phyloP scores from a whole-genome alignment of 2,329 filamentous ascomycete species.

The Teratosphaeria gauchensis region DNA sequence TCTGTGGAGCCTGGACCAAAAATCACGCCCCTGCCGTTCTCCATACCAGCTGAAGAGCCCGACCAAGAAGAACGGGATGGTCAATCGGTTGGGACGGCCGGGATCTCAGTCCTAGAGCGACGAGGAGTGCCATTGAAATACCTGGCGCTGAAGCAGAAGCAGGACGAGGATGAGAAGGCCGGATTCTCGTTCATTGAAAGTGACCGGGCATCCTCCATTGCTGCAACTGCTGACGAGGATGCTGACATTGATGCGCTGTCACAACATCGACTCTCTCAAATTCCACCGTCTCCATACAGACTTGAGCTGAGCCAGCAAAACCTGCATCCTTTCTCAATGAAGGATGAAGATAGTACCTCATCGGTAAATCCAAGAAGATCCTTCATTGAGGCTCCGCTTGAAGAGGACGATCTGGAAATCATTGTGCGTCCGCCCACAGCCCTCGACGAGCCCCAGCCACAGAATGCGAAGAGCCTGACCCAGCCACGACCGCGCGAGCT shows the following conservation, averaged over 20 bases:
- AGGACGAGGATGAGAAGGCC: conserved; percentile 11
- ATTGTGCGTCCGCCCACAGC: conserved; percentile 5
- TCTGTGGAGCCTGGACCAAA: background rate
- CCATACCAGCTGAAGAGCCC: conserved; percentile 41
- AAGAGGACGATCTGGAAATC: conserved; percentile 16
- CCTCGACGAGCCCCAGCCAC: conserved; percentile 1
- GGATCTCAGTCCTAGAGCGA: background rate
- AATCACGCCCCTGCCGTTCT: conserved; percentile 58
- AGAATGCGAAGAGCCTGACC: background rate
- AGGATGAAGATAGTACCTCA: background rate
- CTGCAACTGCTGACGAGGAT: conserved; percentile 50
- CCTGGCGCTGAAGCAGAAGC: conserved; percentile 3
- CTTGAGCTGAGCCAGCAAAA: background rate
- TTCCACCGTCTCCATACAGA: conserved; percentile 5
- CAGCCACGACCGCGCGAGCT: background rate
- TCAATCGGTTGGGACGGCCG: conserved; percentile 5
- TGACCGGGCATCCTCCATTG: conserved; percentile 39
- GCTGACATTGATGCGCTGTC: conserved; percentile 35
- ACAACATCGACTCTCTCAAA: background rate
- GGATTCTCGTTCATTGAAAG: conserved; percentile 26
- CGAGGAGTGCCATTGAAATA: conserved; percentile 3
- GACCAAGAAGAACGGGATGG: conserved; percentile 36
- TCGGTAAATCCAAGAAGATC: background rate
- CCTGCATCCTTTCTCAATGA: background rate
- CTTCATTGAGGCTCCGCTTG: conserved; percentile 7